Base-by-base conservation (phyloP, 2,329 filamentous ascomycete genomes). In the Cytospora paraplurivora region DNA sequence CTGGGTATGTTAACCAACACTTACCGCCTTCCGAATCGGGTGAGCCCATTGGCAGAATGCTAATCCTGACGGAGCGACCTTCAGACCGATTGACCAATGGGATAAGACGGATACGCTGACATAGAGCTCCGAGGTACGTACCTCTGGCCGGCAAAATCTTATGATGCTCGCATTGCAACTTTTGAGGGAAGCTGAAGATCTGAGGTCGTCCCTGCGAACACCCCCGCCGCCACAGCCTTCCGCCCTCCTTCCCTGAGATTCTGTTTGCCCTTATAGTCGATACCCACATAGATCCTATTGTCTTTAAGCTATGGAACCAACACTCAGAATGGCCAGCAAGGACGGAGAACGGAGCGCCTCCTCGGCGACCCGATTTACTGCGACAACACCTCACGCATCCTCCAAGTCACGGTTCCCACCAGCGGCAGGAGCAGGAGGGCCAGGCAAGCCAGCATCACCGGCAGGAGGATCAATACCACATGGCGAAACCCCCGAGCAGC, bases 361-460 rank as follows among this genome's bases (percentile, higher is more conserved):
- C 71, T 91, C 93, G 75, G 91, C 91, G 69, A 95, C 91, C 71
- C 88, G 90, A 73, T 95, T 91, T 76, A 91, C 88, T 17, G 79
- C 87, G 33, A 89, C 86, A 19, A 86, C 83, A 66, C 87, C 87
- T 41, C 90, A 92, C 77, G 90, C 89, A 70, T 83, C 83, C 68
- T 85, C 86, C 69, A 90, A 90, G 71, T 19, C 66, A 12, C 57
- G 62, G 32, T 51, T 63, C 34, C 55, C 69, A n/a, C 61, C 71
- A 44, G 50, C 65, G 54, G 57, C 67, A 15, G 55, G 67, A 27
- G 56, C 67, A 53, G 57, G 47, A 56, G 67, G 56, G 10, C 61
- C 49, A 12, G 55, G 63, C 19, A 62, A 19, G 21, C 58, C 62
- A 59, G 62, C 63, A 13, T 57, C 61, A 19, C 59, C 63, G 49